Evolutionary conservation across 1,284 basidiomycete species (phyloP).

Genomic region (Malassezia globosa): DNA sequence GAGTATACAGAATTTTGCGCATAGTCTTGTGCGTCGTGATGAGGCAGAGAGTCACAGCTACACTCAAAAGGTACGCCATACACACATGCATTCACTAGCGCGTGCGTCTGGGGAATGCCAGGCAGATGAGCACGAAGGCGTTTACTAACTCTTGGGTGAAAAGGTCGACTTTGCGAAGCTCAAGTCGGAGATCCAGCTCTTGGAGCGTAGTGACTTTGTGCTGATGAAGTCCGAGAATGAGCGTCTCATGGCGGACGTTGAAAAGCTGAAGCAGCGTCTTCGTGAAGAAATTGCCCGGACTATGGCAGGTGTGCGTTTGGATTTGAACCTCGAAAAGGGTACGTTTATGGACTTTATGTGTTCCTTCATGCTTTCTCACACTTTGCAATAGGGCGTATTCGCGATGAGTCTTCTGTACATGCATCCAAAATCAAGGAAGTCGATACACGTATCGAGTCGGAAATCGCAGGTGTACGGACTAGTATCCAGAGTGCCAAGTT

Average conservation of each 20-base stretch:
- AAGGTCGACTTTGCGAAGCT: slow-evolving; percentile 87
- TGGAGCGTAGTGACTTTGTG: slow-evolving; percentile 93
- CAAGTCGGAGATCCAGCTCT: slow-evolving; percentile 88
- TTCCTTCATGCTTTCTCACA: not conserved
- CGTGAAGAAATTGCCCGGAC: slow-evolving; percentile 72
- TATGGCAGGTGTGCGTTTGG: slow-evolving; percentile 83
- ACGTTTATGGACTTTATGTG: slow-evolving; percentile 8
- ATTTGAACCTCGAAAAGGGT: slow-evolving; percentile 91
- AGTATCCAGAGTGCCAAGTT: slow-evolving; percentile 86
- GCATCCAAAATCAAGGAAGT: slow-evolving; percentile 97
- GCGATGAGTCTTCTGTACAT: slow-evolving; percentile 83
- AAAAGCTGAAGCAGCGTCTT: slow-evolving; percentile 87
- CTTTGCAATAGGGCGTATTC: slow-evolving; percentile 57
- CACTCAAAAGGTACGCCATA: slow-evolving; percentile 33
- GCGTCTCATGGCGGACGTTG: slow-evolving; percentile 76
- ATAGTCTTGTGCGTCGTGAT: slow-evolving; percentile 38
- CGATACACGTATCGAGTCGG: slow-evolving; percentile 90
- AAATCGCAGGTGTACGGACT: slow-evolving; percentile 80
- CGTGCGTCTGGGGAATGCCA: not conserved
- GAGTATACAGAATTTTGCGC: slow-evolving; percentile 36
- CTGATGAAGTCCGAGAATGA: slow-evolving; percentile 94
- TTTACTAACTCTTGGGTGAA: slow-evolving; percentile 49
- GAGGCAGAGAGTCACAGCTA: slow-evolving; percentile 43
- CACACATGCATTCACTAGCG: too few species aligned
- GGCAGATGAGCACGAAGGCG: too few species aligned